phyloP scores from a whole-genome alignment of 176 grass and related monocot genomes.

The Zoysia japonica region DNA sequence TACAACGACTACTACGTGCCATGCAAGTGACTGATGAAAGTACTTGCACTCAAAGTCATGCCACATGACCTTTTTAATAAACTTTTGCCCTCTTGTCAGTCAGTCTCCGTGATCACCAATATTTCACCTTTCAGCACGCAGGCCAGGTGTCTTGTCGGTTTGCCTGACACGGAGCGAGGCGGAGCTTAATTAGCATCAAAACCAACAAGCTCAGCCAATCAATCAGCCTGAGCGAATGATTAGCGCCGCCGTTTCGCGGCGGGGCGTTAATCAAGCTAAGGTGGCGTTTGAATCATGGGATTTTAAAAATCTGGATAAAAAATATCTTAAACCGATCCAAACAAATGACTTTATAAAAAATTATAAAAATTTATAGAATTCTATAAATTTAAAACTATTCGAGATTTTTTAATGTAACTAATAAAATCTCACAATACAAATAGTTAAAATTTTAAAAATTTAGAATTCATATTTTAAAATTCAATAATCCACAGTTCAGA shows the following conservation, averaged over 20 bases:
- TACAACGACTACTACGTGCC: background rate
- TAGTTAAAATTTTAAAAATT: too few relatives aligned
- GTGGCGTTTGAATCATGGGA: too few relatives aligned
- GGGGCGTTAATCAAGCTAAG: background rate
- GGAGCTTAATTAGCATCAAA: background rate
- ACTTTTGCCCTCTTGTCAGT: background rate
- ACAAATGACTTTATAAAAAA: too few relatives aligned
- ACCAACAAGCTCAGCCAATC: too few relatives aligned
- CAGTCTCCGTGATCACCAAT: background rate
- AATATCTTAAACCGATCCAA: too few relatives aligned
- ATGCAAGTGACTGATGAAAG: slow-evolving; percentile 32
- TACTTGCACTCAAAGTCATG: background rate
- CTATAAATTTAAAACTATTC: too few relatives aligned
- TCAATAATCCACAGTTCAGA: too few relatives aligned
- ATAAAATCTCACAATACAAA: too few relatives aligned
- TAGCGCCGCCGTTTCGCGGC: background rate
- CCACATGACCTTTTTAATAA: background rate
- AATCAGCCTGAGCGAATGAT: background rate
- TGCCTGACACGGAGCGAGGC: background rate
- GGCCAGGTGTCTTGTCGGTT: background rate
- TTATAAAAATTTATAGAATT: too few relatives aligned
- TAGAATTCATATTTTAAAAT: too few relatives aligned
- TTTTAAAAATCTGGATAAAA: too few relatives aligned
- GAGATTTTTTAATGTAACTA: too few relatives aligned
- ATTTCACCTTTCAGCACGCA: background rate